Evolutionary conservation across 805 yeast species (phyloP), one percentile per base, ranked within the genome.

Genomic region (Saturnispora sekii): DNA sequence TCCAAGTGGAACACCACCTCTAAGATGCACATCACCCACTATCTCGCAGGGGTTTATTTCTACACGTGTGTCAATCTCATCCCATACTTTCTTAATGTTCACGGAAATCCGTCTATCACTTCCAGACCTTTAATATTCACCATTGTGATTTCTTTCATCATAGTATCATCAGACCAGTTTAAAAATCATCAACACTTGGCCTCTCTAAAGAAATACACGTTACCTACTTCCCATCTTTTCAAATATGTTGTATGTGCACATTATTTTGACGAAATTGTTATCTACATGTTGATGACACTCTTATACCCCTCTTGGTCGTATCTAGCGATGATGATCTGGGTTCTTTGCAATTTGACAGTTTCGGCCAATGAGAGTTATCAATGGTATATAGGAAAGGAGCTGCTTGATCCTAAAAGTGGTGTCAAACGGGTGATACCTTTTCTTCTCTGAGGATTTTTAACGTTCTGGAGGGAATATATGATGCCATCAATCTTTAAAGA

Each of bases 11-110:
- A 72, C 3, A 37, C 58, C 2, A 54, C 55, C 1, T 69, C 87
- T 2, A 69, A 69, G 47, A 83, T 84, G 67, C 80, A 82, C 54
- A 53, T 81, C 32, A 65, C 76, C 1, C 93, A 84, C 60, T 84
- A 82, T 53, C 41, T 77, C 1, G 81, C 74, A 4, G 94, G 93
- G 0, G 31, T 81, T 4, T 65, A 69, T 52, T 82, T 77, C 54
- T 84, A 84, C 51, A 44, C 73, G 0, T 58, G 72, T 1, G 62
- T 79, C 9, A 69, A 76, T 44, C 26, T 70, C 8, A 69, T 54
- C 16, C 63, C 64, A 0, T 38, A 51, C 2, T 16, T 42, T 9
- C 30, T 38, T 8, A 12, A 29, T 6, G 9, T 4, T 11, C 10
- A 35, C 0, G 41, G 28, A 10, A 6, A 10, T n/a, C 11, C 9